Evolutionary conservation across 345 rosid genomes (phyloP), one percentile per base, ranked within the genome.

Genomic region (Dipteronia dyeriana): DNA sequence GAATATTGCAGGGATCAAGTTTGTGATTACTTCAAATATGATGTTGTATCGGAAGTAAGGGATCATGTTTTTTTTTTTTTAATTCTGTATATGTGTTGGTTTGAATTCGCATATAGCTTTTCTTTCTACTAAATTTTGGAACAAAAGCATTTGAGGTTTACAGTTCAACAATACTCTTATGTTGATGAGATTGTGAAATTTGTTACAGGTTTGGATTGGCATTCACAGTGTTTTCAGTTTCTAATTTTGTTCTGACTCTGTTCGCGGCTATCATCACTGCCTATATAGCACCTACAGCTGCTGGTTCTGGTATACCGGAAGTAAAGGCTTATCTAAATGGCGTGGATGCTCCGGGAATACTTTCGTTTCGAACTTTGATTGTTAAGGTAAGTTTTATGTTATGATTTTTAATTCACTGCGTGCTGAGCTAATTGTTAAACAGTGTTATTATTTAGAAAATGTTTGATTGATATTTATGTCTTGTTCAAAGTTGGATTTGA

Each of bases 261-360:
- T 88, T 95, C 61, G 90, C 97, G 0, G 84, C 94, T 65, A 75
- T 84, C 23, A 79, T 93, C 57, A 93, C 99, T 38, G 88, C 96
- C 19, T 85, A 77, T 73, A 53, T 93, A 51, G 83, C 98, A 10
- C 97, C 98, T n/a, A 91, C 92, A 25, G 94, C 99, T 2, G 87
- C 99, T 41, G 99, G 98, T 79, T 95, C 98, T 1, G 99, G 99
- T 81, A 90, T 95, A 61, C 99, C 98, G 2, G 99, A 95, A 84
- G 96, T 95, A 3, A 93, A 95, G 84, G 99, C 98, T 71, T 95
- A 93, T 85, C 76, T 95, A 79, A 95, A 95, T 53, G 98, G 99
- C 34, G 98, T 95, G 59, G 99, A 95, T 87, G 92, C 98, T 5
- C 97, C 98, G 0, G 96, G 86, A 34, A 90, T 95, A 66, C 82